Evolutionary conservation across 148 eudicot genomes (phyloP).

Genomic region (Rhododendron williamsianum): DNA sequence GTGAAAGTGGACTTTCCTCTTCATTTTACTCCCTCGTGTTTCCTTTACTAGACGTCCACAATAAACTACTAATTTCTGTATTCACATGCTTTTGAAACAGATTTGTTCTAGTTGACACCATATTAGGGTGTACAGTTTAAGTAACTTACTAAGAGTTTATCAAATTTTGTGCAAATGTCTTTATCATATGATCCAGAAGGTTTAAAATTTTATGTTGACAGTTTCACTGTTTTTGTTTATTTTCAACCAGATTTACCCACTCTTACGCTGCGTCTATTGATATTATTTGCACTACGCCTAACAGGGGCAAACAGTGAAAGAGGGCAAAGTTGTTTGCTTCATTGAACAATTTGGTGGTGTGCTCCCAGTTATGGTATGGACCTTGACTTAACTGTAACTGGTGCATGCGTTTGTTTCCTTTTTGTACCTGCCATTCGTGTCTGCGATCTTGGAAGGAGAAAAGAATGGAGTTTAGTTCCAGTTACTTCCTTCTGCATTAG

Average conservation of each 20-base stretch:
- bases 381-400: background rate
- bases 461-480: background rate
- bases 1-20: too few species aligned
- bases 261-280: background rate
- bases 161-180: background rate
- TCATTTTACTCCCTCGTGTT: background rate
- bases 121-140: background rate
- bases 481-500: background rate
- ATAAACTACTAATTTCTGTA: background rate
- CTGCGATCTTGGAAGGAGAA: background rate
- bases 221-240: background rate
- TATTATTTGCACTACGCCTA: constrained; percentile 2
- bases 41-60: background rate
- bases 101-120: background rate
- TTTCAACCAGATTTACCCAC: background rate
- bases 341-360: constrained; percentile 86
- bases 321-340: constrained; percentile 88
- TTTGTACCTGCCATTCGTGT: background rate
- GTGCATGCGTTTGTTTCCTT: background rate
- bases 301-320: constrained; percentile 83
- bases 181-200: background rate
- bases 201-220: background rate
- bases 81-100: background rate
- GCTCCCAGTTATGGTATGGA: constrained; percentile 63
- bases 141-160: background rate